A percentile compares a stretch with the other conserved stretches of the same genome.
These are phyloP conservation scores for Gloeopeniophorella convolvens DNA, from an alignment of 768 basidiomycete genomes.

Conservation along the genomic window DNA sequence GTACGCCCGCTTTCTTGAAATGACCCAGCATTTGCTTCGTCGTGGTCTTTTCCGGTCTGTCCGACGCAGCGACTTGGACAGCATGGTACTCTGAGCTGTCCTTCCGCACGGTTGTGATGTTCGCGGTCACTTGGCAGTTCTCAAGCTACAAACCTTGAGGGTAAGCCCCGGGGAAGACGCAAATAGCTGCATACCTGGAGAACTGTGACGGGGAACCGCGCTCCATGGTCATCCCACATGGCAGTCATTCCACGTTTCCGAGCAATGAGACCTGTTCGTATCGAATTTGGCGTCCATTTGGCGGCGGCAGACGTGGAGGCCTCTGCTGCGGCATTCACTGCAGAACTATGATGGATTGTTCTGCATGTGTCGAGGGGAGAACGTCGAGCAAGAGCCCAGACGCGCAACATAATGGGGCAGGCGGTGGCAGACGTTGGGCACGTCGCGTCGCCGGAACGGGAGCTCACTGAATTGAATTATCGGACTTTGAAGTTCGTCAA, in stretches of 20 bases:
- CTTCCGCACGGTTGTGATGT: constrained; percentile 55
- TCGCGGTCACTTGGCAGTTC: constrained; percentile 85
- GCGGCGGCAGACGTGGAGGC: constrained; percentile 22
- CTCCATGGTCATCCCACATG: constrained; percentile 88
- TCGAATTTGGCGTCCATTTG: constrained; percentile 82
- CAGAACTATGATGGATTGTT: constrained; percentile 38
- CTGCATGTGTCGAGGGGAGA: constrained; percentile 33
- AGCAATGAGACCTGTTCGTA: constrained; percentile 89
- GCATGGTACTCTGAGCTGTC: constrained; percentile 77
- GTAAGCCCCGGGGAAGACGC: not conserved
- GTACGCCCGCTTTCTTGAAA: constrained; percentile 74
- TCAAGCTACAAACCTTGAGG: constrained; percentile 48
- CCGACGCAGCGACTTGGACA: constrained; percentile 87
- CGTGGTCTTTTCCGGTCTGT: constrained; percentile 64
- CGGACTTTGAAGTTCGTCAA: constrained; percentile 5
- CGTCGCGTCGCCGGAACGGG: not conserved
- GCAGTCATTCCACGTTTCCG: constrained; percentile 94
- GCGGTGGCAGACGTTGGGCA: not conserved
- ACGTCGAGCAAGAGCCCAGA: constrained; percentile 41
- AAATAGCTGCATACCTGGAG: constrained; percentile 60
- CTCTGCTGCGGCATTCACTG: constrained; percentile 29
- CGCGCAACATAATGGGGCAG: constrained; percentile 31
- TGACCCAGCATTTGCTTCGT: constrained; percentile 83
- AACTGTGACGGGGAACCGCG: constrained; percentile 84
- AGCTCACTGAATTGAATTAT: not conserved